Conservation (phyloP, 108 stramenopile genomes). For the Phaeodactylum tricornutum region DNA sequence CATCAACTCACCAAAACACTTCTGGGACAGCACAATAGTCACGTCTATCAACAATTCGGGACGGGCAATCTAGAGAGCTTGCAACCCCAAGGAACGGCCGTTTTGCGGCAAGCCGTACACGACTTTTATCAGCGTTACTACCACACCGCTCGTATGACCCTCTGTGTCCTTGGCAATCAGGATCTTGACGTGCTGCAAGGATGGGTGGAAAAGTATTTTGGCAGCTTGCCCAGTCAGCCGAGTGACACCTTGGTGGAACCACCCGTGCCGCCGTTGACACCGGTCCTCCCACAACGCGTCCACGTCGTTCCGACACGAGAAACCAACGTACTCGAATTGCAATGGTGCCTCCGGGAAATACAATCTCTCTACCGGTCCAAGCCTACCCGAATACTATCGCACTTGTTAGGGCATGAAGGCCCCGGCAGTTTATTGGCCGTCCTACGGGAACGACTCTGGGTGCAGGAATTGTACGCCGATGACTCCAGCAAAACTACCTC, state of each 20-base stretch:
- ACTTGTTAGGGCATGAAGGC: constrained; percentile 78
- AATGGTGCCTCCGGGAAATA: constrained; percentile 33
- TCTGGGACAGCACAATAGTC: constrained; percentile 16
- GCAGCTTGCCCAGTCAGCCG: constrained; percentile 14
- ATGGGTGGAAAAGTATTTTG: constrained; percentile 44
- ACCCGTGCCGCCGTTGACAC: not conserved
- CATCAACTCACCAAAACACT: constrained; percentile 32
- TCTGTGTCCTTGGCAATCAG: constrained; percentile 56
- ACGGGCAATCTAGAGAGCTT: constrained; percentile 68
- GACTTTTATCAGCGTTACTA: constrained; percentile 55
- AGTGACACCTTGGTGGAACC: constrained; percentile 5
- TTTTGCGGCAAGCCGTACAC: constrained; percentile 32
- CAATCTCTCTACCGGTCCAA: constrained; percentile 21
- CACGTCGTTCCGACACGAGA: constrained; percentile 34
- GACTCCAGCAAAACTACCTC: constrained; percentile 17
- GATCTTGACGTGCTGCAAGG: constrained; percentile 39
- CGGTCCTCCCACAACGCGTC: constrained; percentile 13
- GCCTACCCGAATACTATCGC: constrained; percentile 46
- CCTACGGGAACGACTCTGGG: constrained; percentile 55
- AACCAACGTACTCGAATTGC: constrained; percentile 20
- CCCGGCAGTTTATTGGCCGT: constrained; percentile 48
- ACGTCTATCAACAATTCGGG: constrained; percentile 64
- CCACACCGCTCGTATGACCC: constrained; percentile 49
- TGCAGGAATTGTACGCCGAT: constrained; percentile 57
- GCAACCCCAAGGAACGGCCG: not conserved